phyloP scores from a whole-genome alignment of 495 filamentous ascomycete genomes.

The Poronia punctata region DNA sequence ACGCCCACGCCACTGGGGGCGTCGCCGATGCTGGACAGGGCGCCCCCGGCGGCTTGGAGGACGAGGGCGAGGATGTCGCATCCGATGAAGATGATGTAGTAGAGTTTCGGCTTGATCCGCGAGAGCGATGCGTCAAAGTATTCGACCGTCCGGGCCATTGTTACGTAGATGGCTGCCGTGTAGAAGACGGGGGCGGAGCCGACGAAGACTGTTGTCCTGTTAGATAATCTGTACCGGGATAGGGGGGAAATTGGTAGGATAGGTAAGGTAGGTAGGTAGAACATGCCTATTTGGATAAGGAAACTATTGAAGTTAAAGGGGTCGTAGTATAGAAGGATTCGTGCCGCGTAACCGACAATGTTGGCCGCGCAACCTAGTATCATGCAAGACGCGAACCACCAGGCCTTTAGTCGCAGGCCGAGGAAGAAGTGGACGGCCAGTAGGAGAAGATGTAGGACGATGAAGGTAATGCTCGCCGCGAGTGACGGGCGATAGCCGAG shows the following conservation, averaged over 20 bases:
- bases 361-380: constrained; percentile 27
- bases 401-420: constrained; percentile 33
- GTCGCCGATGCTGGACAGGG: constrained; percentile 22
- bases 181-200: constrained; percentile 51
- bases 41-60: constrained; percentile 47
- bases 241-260: not conserved
- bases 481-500: constrained; percentile 26
- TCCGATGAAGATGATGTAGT: constrained; percentile 48
- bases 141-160: constrained; percentile 36
- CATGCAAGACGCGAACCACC: constrained; percentile 34
- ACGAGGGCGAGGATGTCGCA: constrained; percentile 44
- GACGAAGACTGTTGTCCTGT: constrained; percentile 37
- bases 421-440: constrained; percentile 23
- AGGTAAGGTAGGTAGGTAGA: not conserved
- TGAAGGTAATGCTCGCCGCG: constrained; percentile 20
- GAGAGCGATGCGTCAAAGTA: constrained; percentile 42
- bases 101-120: constrained; percentile 45
- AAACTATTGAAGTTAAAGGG: constrained; percentile 42
- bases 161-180: constrained; percentile 54
- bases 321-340: constrained; percentile 40
- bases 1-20: constrained; percentile 26
- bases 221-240: not conserved
- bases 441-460: constrained; percentile 15
- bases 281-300: constrained; percentile 43
- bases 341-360: constrained; percentile 45